Conservation (phyloP, 2,329 filamentous ascomycete genomes). For the Ophiognomonia clavigignenti-juglandacearum region DNA sequence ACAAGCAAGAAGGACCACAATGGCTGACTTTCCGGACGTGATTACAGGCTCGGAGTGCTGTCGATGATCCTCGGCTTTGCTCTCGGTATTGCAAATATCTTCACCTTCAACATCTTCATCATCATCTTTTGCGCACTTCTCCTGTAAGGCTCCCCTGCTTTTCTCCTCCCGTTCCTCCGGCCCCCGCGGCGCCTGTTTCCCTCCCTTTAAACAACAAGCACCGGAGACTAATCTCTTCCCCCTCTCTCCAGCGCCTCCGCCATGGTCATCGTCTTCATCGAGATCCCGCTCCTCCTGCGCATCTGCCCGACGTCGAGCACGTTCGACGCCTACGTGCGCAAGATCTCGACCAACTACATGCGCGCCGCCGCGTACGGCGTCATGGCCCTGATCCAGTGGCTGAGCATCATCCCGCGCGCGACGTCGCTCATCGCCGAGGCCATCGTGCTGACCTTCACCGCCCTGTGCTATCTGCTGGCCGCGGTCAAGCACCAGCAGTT, state of each 20-base stretch:
- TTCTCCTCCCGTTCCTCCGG: background rate
- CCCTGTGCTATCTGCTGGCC: constrained; percentile 74
- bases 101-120: constrained; percentile 44
- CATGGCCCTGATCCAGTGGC: constrained; percentile 81
- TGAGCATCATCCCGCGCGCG: constrained; percentile 61
- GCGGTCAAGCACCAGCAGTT: constrained; percentile 80
- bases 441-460: constrained; percentile 72
- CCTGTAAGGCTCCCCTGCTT: constrained; percentile 39
- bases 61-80: constrained; percentile 69
- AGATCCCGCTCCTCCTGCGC: constrained; percentile 90
- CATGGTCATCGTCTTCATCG: constrained; percentile 75
- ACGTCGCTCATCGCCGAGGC: constrained; percentile 83
- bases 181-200: background rate
- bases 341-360: constrained; percentile 95
- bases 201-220: too few species aligned
- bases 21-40: constrained; percentile 17
- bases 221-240: too few species aligned
- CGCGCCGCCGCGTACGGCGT: constrained; percentile 79
- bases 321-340: constrained; percentile 87
- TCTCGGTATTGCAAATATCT: constrained; percentile 64
- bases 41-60: constrained; percentile 59
- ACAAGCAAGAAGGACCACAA: background rate
- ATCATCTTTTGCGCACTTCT: constrained; percentile 50
- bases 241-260: constrained; percentile 54
- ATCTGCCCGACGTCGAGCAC: constrained; percentile 92